These are phyloP conservation scores for Pseudozyma hubeiensis DNA, from an alignment of 1,284 basidiomycete genomes.

Conservation along the genomic window DNA sequence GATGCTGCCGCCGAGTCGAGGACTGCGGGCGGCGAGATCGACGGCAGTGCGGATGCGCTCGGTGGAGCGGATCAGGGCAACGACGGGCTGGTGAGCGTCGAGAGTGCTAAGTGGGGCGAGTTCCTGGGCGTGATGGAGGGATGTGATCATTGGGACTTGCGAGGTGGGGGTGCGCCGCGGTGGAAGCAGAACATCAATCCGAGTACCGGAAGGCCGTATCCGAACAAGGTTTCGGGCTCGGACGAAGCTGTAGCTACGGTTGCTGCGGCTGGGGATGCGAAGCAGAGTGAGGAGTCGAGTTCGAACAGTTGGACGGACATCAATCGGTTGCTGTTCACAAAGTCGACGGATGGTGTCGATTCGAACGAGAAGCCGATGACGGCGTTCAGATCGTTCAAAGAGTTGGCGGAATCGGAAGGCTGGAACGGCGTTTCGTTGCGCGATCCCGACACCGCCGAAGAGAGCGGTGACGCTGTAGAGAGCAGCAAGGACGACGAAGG, in stretches of 20 bases:
- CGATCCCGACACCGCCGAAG: constrained; percentile 29
- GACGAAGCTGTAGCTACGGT: too few species aligned
- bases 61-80: constrained; percentile 80
- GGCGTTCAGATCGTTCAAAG: constrained; percentile 27
- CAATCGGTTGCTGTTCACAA: constrained; percentile 56
- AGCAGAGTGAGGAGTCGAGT: constrained; percentile 1
- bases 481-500: constrained; percentile 10
- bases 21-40: constrained; percentile 58
- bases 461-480: constrained; percentile 1
- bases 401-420: constrained; percentile 26
- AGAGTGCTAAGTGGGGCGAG: constrained; percentile 64
- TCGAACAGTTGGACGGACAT: constrained; percentile 55
- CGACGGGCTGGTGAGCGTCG: constrained; percentile 91
- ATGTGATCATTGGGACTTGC: constrained; percentile 95
- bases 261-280: constrained; percentile 1
- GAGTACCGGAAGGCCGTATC: constrained; percentile 54
- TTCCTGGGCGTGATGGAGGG: constrained; percentile 87
- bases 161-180: constrained; percentile 76
- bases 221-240: constrained; percentile 13
- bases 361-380: constrained; percentile 11
- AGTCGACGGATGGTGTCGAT: constrained; percentile 16
- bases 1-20: constrained; percentile 74
- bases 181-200: constrained; percentile 63
- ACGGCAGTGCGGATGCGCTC: constrained; percentile 68
- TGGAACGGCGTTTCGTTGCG: constrained; percentile 45